Evolutionary conservation across 2,329 filamentous ascomycete species (phyloP).

Genomic region (Fusarium equiseti): DNA sequence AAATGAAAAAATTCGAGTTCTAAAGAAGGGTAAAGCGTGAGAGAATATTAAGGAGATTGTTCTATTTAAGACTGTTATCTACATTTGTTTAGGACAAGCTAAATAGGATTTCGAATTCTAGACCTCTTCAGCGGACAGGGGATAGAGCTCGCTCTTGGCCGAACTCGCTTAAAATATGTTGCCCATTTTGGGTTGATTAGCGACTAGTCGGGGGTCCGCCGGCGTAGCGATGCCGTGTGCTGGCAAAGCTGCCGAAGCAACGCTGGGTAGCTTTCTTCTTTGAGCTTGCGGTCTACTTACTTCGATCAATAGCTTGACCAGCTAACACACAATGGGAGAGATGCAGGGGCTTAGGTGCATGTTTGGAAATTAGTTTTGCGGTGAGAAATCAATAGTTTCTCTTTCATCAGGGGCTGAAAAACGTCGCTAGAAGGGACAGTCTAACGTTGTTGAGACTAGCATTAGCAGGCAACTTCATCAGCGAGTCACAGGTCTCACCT

Average conservation of each 20-base stretch:
- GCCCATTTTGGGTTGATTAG: not conserved
- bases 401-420: too few species aligned
- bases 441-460: not conserved
- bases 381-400: not conserved
- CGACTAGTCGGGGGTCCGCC: too few species aligned
- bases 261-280: not conserved
- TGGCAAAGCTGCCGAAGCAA: not conserved
- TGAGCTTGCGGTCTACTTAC: too few species aligned
- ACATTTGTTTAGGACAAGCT: rapidly evolving
- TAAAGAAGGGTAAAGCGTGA: too few species aligned
- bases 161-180: not conserved
- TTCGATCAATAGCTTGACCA: not conserved
- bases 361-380: not conserved
- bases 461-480: too few species aligned
- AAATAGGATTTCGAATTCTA: not conserved
- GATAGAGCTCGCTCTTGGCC: not conserved
- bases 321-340: not conserved
- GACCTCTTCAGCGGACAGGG: not conserved
- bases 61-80: not conserved
- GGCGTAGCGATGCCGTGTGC: not conserved
- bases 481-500: not conserved
- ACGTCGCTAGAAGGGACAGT: rapidly evolving
- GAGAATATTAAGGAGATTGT: not conserved
- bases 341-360: not conserved
- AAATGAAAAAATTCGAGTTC: too few species aligned